Evolutionary conservation across 169 alveolate genomes (phyloP), one percentile per base, ranked within the genome.

Genomic region (Haemoproteus tartakovskyi): DNA sequence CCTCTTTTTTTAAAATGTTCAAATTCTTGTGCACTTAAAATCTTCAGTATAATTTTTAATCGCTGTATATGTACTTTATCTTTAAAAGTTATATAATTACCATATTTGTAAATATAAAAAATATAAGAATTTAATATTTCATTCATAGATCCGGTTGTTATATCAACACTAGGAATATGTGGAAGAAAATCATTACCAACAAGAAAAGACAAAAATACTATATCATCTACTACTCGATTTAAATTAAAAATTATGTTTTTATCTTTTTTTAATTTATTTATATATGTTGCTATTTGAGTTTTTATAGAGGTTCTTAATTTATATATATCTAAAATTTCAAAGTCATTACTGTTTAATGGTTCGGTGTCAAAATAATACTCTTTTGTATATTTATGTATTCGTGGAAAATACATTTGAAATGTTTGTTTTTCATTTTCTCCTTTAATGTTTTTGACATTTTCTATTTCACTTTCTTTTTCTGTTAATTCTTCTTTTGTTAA

Each of bases 111-210:
- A 63, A 36, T 88, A 81, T 37, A 84, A 52, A 27, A 88, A 54
- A 48, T 85, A 45, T 38, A 88, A 21, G 81, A 82, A 43, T 67
- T 79, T 16, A 41, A 79, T 37, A 60, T 88, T 87, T 87, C 95
- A 95, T 36, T 93, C 87, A 37, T 94, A 87, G 24, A 67, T 2
- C 97, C 98, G 51, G 94, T 94, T 48, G 90, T 92, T 19, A 95
- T 94, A 50, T 88, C 90, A 2, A 93, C 86, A 14, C 92, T 79
- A 43, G 95, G 95, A 6, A 95, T 89, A 47, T 93, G 96, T 1
- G 99, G 99, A 11, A 97, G 86, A 86, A 97, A 97, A 74, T 97
- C 99, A 80, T 97, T 97, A 41, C 99, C 99, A 5, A 97, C 95
- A 74, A 95, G 92, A 88, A 95, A 91, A 70, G 98, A 92, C 62